phyloP scores from a whole-genome alignment of 768 basidiomycete species.

The Phanerochaete sordida region DNA sequence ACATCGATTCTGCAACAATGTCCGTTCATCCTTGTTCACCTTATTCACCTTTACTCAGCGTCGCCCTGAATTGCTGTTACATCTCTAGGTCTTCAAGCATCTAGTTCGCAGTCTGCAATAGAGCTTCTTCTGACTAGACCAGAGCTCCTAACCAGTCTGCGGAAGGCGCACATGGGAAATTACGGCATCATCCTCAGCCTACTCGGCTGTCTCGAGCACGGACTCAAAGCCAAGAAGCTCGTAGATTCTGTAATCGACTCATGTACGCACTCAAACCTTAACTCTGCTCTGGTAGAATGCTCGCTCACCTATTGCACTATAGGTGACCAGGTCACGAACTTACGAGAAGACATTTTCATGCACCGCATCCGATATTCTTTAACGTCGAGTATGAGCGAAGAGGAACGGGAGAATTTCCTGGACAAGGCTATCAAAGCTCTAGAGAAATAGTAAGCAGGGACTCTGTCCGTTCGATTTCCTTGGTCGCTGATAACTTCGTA shows the following conservation, averaged over 20 bases:
- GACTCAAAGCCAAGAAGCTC: conserved; percentile 78
- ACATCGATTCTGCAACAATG: conserved; percentile 82
- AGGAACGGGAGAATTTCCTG: conserved; percentile 47
- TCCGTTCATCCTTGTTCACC: conserved; percentile 22
- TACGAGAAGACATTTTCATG: conserved; percentile 85
- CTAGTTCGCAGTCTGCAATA: conserved; percentile 75
- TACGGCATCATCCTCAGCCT: conserved; percentile 90
- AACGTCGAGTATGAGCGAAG: conserved; percentile 66
- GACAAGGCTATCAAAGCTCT: conserved; percentile 70
- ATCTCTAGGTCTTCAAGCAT: conserved; percentile 54
- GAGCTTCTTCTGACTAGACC: conserved; percentile 81
- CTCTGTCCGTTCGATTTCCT: too few relatives aligned
- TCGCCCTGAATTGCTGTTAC: too few relatives aligned
- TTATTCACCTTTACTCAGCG: neutral
- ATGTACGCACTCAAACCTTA: too few relatives aligned
- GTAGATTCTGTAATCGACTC: conserved; percentile 90
- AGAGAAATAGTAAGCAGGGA: conserved; percentile 78
- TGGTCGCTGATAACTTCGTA: too few relatives aligned
- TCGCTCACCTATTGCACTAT: neutral
- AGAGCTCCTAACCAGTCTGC: conserved; percentile 75
- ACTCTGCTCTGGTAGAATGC: too few relatives aligned
- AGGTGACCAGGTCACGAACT: conserved; percentile 91
- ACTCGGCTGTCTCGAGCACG: conserved; percentile 89
- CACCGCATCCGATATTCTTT: conserved; percentile 85
- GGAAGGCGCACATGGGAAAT: conserved; percentile 89